These are phyloP conservation scores for Gnetum montanum DNA, from an alignment of 75 land plant genomes.

Conservation along the genomic window DNA sequence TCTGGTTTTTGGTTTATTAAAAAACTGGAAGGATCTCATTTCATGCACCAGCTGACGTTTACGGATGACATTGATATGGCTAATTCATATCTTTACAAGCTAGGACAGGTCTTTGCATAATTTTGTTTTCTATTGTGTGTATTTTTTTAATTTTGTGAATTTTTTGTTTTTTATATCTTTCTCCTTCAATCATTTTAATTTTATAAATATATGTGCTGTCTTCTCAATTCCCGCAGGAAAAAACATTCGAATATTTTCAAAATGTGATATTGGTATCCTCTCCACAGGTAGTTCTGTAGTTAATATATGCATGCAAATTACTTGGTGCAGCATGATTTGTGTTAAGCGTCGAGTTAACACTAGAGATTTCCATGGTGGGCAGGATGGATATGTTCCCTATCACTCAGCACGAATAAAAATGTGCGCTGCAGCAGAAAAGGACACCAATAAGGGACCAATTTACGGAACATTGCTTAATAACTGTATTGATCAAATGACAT, in stretches of 20 bases:
- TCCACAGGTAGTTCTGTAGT: constrained; percentile 58
- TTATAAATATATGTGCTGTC: too few species aligned
- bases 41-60: constrained; percentile 84
- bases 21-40: constrained; percentile 69
- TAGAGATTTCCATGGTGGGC: too few species aligned
- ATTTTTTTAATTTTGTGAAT: background rate
- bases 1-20: constrained; percentile 88
- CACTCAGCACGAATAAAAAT: constrained; percentile 77
- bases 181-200: too few species aligned
- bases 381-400: constrained; percentile 94
- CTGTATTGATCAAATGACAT: constrained; percentile 66
- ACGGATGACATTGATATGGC: constrained; percentile 70
- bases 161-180: background rate
- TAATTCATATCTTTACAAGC: constrained; percentile 75
- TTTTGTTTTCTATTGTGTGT: background rate
- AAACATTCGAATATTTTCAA: constrained; percentile 67
- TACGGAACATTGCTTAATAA: constrained; percentile 64
- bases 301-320: too few species aligned
- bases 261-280: constrained; percentile 75
- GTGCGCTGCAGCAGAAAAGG: constrained; percentile 50
- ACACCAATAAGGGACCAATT: constrained; percentile 49
- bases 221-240: constrained; percentile 54
- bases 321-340: too few species aligned
- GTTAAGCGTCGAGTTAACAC: too few species aligned
- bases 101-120: constrained; percentile 52